phyloP scores from a whole-genome alignment of 1,284 basidiomycete genomes.

The Austroboletus olivaceoglutinosus region DNA sequence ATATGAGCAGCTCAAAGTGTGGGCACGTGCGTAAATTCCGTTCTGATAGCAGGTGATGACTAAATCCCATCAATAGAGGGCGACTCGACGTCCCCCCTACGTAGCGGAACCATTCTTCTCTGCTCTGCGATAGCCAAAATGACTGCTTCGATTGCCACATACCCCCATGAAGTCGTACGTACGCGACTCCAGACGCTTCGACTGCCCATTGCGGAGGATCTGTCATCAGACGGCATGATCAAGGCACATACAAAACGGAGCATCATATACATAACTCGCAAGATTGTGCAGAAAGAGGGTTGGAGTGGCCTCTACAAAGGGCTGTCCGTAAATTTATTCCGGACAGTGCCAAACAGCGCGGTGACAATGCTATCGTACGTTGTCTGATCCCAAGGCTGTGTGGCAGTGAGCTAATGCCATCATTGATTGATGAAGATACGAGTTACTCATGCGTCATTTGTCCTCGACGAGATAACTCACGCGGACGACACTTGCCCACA shows the following conservation, averaged over 20 bases:
- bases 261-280: slow-evolving; percentile 68
- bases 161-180: slow-evolving; percentile 94
- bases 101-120: slow-evolving; percentile 70
- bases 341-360: slow-evolving; percentile 92
- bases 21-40: slow-evolving; percentile 64
- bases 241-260: slow-evolving; percentile 54
- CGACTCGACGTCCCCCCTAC: slow-evolving; percentile 56
- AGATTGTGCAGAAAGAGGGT: slow-evolving; percentile 78
- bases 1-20: slow-evolving; percentile 88
- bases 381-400: not conserved
- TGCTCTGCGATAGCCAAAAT: slow-evolving; percentile 92
- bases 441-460: slow-evolving; percentile 66
- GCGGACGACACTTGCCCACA: not conserved
- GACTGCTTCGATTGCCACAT: slow-evolving; percentile 90
- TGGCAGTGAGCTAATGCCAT: not conserved
- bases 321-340: slow-evolving; percentile 83
- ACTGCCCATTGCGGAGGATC: slow-evolving; percentile 53
- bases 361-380: slow-evolving; percentile 94
- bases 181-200: slow-evolving; percentile 87
- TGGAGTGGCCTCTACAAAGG: slow-evolving; percentile 89
- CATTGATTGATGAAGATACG: slow-evolving; percentile 45
- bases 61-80: slow-evolving; percentile 40
- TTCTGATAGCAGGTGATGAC: not conserved
- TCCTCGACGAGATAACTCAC: slow-evolving; percentile 26
- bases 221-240: slow-evolving; percentile 59